Conservation (phyloP, 139 green algal genomes). For the Chlamydomonas sp. region DNA sequence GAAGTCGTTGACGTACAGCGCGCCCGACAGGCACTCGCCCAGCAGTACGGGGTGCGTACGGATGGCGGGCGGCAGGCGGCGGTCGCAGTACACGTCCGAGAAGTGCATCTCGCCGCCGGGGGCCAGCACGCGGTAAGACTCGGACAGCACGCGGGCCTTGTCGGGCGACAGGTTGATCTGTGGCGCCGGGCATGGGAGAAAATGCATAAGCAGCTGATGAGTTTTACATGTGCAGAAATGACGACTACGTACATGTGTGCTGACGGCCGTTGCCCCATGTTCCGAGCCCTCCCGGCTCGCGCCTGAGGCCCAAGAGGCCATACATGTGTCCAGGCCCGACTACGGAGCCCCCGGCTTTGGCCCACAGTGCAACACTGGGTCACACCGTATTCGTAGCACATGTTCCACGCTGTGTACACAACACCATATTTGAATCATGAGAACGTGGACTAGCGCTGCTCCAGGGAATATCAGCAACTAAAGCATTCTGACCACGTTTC, state of each 20-base stretch:
- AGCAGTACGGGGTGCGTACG: slow-evolving; percentile 55
- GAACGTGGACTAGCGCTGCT: too few relatives aligned
- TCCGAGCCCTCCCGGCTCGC: too few relatives aligned
- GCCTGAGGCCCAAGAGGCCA: too few relatives aligned
- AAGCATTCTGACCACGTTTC: background rate
- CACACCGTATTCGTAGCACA: too few relatives aligned
- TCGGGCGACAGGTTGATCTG: slow-evolving; percentile 91
- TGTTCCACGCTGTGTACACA: too few relatives aligned
- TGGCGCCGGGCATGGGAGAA: background rate
- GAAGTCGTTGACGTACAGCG: slow-evolving; percentile 96
- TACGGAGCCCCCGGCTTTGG: too few relatives aligned
- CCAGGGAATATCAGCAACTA: too few relatives aligned
- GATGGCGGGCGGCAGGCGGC: slow-evolving; percentile 71
- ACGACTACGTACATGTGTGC: too few relatives aligned
- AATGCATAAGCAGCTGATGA: background rate
- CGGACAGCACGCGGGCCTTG: slow-evolving; percentile 81
- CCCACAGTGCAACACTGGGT: too few relatives aligned
- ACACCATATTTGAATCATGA: too few relatives aligned
- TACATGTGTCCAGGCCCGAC: too few relatives aligned
- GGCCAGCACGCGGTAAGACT: slow-evolving; percentile 84
- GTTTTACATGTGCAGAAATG: background rate
- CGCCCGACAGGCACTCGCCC: slow-evolving; percentile 93
- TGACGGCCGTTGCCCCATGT: too few relatives aligned
- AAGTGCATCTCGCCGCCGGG: slow-evolving; percentile 97
- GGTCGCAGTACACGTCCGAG: slow-evolving; percentile 94